phyloP scores from a whole-genome alignment of 2,329 filamentous ascomycete genomes.

The Rhytidhysteron rufulum region DNA sequence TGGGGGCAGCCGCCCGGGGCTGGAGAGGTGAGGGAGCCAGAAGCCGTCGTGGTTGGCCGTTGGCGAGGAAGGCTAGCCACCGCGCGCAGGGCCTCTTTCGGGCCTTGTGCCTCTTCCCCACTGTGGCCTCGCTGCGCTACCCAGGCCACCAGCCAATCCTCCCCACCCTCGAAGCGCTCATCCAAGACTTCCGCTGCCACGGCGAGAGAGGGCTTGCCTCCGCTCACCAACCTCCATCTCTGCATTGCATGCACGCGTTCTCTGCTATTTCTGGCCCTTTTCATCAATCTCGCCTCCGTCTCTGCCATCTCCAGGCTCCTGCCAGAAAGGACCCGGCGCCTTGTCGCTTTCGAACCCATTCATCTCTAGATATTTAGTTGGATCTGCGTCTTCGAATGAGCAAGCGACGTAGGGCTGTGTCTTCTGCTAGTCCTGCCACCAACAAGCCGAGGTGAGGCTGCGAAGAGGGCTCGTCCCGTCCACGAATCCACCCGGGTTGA shows the following conservation, averaged over 20 bases:
- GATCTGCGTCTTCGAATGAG: background rate
- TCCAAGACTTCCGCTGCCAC: conserved; percentile 2
- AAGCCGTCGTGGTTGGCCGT: conserved; percentile 31
- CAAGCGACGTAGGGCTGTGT: background rate
- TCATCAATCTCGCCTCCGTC: background rate
- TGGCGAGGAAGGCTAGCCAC: conserved; percentile 3
- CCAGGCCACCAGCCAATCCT: conserved; percentile 19
- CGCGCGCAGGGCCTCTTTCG: background rate
- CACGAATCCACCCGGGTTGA: too few species aligned
- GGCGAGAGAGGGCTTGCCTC: background rate
- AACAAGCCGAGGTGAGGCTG: too few species aligned
- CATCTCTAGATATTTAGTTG: background rate
- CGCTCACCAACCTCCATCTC: background rate
- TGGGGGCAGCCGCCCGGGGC: conserved; percentile 27
- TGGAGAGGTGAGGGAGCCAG: conserved; percentile 15
- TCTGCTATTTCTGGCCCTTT: conserved; percentile 1
- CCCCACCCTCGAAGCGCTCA: conserved; percentile 24
- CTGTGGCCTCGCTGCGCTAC: conserved; percentile 14
- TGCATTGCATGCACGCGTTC: background rate
- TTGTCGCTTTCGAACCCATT: too few species aligned
- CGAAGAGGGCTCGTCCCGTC: too few species aligned
- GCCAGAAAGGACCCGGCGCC: too few species aligned
- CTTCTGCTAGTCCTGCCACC: too few species aligned
- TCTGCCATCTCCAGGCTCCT: background rate
- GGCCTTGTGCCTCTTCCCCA: background rate